Percentiles rank a stretch among this genome's conserved stretches.
These are phyloP conservation scores for Penstemon eatonii DNA, from an alignment of 257 asterid genomes.

Conservation along the genomic window DNA sequence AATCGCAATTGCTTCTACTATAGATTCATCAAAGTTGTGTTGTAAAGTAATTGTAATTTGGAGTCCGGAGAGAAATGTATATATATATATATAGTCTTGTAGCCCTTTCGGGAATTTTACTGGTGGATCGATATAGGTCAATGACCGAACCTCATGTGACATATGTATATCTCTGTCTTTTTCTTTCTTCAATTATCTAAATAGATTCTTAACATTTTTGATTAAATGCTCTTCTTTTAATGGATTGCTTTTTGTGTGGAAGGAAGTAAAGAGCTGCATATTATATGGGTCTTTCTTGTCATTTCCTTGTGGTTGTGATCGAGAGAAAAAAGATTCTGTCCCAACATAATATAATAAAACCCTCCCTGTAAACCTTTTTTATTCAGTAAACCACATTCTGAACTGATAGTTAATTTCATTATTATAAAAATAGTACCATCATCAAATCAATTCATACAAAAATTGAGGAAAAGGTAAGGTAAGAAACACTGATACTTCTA, in stretches of 20 bases:
- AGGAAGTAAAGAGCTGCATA: slow-evolving; percentile 16
- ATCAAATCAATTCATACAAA: too few species aligned
- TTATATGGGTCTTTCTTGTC: slow-evolving; percentile 33
- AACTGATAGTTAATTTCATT: slow-evolving; percentile 12
- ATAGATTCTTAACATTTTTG: slow-evolving; percentile 8
- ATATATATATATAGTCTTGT: too few species aligned
- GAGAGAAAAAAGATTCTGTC: slow-evolving; percentile 42
- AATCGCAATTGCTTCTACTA: too few species aligned
- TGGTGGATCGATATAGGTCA: not conserved
- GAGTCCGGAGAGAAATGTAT: too few species aligned
- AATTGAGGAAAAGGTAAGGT: slow-evolving; percentile 5
- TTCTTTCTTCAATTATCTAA: not conserved
- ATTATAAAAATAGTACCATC: not conserved
- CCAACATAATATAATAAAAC: slow-evolving; percentile 32
- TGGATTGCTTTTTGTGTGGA: slow-evolving; percentile 41
- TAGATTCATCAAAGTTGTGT: too few species aligned
- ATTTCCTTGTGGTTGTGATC: slow-evolving; percentile 34
- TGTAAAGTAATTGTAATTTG: too few species aligned
- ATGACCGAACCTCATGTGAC: not conserved
- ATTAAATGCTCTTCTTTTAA: slow-evolving; percentile 25
- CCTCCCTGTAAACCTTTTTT: slow-evolving; percentile 6
- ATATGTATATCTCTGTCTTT: not conserved
- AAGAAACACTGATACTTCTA: slow-evolving; percentile 17
- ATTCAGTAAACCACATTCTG: slow-evolving; percentile 2
- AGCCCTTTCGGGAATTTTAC: too few species aligned